Conservation (phyloP, 176 grass and related monocot species). For the Carex myosuroides region DNA sequence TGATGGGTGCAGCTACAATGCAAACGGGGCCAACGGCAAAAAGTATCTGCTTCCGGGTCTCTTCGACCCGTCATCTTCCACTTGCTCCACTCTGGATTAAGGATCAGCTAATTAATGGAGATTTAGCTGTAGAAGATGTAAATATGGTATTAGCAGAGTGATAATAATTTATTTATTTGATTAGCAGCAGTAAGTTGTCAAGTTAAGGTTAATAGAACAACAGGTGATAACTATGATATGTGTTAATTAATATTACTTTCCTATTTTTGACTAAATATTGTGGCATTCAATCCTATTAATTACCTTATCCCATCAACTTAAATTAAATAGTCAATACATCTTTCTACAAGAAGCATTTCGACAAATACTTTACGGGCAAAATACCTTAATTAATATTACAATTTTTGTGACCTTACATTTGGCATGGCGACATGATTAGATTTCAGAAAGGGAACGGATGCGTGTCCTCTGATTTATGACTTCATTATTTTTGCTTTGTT, state of each 20-base stretch:
- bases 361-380: neutral
- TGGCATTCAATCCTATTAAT: neutral
- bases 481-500: too few relatives aligned
- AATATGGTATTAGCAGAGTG: neutral
- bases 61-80: slow-evolving; percentile 37
- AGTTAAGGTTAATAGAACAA: neutral
- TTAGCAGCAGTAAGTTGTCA: slow-evolving; percentile 10
- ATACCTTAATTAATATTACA: neutral
- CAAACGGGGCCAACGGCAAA: slow-evolving; percentile 45
- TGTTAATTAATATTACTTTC: neutral
- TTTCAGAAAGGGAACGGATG: too few relatives aligned
- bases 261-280: neutral
- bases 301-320: neutral
- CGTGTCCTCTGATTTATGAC: too few relatives aligned
- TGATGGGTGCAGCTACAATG: slow-evolving; percentile 58
- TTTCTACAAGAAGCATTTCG: neutral
- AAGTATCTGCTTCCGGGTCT: slow-evolving; percentile 67
- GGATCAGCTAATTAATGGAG: neutral
- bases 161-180: slow-evolving; percentile 7
- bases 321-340: neutral
- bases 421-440: too few relatives aligned
- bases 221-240: neutral
- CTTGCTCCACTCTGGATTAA: slow-evolving; percentile 54
- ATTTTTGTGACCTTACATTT: too few relatives aligned
- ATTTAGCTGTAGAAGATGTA: slow-evolving; percentile 13